Percentiles rank a stretch among this genome's conserved stretches.
Conservation (phyloP, 2,329 filamentous ascomycete species). For the Epichloe brachyelytri region DNA sequence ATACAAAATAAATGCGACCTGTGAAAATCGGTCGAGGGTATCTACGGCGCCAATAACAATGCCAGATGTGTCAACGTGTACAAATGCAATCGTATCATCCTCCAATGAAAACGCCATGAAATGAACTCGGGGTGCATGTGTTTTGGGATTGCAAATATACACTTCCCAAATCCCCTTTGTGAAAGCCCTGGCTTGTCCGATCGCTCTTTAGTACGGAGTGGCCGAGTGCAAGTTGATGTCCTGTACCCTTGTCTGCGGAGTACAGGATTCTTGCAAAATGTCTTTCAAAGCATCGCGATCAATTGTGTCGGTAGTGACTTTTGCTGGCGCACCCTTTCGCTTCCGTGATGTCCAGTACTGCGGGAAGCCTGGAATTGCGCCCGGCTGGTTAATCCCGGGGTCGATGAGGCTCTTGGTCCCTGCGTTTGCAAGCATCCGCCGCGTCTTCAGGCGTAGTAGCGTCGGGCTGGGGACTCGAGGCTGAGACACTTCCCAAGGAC, state of each 20-base stretch:
- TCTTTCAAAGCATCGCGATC: constrained; percentile 50
- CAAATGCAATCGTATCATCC: background rate
- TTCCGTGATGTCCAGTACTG: constrained; percentile 38
- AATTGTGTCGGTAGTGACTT: constrained; percentile 43
- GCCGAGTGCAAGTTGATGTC: too few relatives aligned
- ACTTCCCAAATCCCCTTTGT: too few relatives aligned
- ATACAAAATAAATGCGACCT: constrained; percentile 2
- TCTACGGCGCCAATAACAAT: constrained; percentile 3
- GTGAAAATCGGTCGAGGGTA: constrained; percentile 2
- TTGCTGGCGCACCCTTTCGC: constrained; percentile 39
- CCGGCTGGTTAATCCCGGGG: constrained; percentile 67
- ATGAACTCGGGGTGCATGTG: background rate
- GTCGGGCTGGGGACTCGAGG: constrained; percentile 5
- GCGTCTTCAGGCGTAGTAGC: constrained; percentile 7
- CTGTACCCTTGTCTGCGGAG: too few relatives aligned
- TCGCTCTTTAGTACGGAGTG: too few relatives aligned
- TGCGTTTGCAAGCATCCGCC: constrained; percentile 5
- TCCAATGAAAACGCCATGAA: background rate
- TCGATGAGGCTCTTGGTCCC: constrained; percentile 30
- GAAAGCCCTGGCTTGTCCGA: too few relatives aligned
- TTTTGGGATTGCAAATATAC: background rate
- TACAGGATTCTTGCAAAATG: constrained; percentile 27
- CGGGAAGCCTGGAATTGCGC: constrained; percentile 59
- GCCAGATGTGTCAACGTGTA: background rate
- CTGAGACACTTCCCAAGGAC: constrained; percentile 27